Evolutionary conservation across 208 protist genomes (phyloP).

Genomic region (Trypanosoma rangeli): DNA sequence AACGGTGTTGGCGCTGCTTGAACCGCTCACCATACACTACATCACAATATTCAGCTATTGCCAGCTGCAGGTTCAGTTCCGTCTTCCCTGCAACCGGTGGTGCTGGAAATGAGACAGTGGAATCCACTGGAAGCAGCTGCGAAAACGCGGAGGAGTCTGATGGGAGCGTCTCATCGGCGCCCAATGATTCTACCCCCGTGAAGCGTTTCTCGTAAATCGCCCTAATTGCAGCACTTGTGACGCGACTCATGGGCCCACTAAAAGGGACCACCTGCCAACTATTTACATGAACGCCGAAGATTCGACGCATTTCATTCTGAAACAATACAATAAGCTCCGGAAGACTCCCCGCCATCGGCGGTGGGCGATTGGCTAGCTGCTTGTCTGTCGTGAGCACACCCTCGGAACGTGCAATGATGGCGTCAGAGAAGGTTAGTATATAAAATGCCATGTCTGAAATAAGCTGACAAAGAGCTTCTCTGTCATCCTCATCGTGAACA

Average conservation of each 20-base stretch:
- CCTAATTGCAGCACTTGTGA: slow-evolving; percentile 23
- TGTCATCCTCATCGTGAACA: background rate
- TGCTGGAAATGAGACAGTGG: background rate
- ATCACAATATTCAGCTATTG: slow-evolving; percentile 29
- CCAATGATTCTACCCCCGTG: background rate
- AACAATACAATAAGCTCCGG: slow-evolving; percentile 34
- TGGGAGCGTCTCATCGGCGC: background rate
- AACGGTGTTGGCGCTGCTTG: background rate
- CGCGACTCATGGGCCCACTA: slow-evolving; percentile 35
- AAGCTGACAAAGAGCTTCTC: slow-evolving; percentile 29
- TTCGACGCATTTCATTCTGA: slow-evolving; percentile 29
- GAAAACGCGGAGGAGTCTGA: background rate
- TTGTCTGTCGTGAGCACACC: slow-evolving; percentile 11
- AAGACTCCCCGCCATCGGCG: slow-evolving; percentile 31
- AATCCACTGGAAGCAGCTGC: background rate
- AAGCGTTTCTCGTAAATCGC: slow-evolving; percentile 9
- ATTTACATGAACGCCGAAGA: slow-evolving; percentile 47
- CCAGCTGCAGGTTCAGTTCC: background rate
- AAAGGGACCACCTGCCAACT: slow-evolving; percentile 66
- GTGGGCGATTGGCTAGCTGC: slow-evolving; percentile 12
- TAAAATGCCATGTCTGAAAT: slow-evolving; percentile 42
- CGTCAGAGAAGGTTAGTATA: slow-evolving; percentile 43
- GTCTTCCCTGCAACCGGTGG: background rate
- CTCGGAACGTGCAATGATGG: slow-evolving; percentile 12
- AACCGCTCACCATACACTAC: slow-evolving; percentile 32